phyloP scores from a whole-genome alignment of 768 basidiomycete genomes.

The Coprinopsis cinerea region DNA sequence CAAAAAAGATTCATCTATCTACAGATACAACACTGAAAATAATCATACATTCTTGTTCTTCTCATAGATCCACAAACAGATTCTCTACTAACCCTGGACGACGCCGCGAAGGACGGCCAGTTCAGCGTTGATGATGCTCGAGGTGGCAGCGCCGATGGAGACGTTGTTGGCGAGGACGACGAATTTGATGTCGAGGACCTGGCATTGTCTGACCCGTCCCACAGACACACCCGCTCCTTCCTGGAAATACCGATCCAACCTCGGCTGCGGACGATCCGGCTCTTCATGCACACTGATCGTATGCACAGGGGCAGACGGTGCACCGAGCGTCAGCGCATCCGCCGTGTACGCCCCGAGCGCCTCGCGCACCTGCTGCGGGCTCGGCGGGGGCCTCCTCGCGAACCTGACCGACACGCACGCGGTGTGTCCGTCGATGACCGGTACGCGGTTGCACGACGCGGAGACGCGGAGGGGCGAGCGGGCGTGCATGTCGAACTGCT shows the following conservation, averaged over 20 bases:
- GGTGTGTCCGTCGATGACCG: slow-evolving; percentile 93
- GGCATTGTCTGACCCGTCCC: slow-evolving; percentile 85
- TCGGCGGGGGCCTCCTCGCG: slow-evolving; percentile 70
- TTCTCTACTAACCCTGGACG: too few relatives aligned
- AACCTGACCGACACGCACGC: slow-evolving; percentile 89
- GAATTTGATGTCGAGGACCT: slow-evolving; percentile 94
- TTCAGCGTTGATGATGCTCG: slow-evolving; percentile 95
- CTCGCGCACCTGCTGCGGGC: slow-evolving; percentile 81
- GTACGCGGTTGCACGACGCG: slow-evolving; percentile 91
- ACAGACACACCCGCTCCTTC: slow-evolving; percentile 89
- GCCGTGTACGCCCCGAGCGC: slow-evolving; percentile 71
- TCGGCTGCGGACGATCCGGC: slow-evolving; percentile 87
- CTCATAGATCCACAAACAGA: too few relatives aligned
- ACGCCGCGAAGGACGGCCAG: slow-evolving; percentile 79
- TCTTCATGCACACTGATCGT: slow-evolving; percentile 92
- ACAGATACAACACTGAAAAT: too few relatives aligned
- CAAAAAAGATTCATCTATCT: too few relatives aligned
- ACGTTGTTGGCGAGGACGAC: slow-evolving; percentile 92
- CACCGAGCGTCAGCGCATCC: slow-evolving; percentile 67
- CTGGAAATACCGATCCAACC: slow-evolving; percentile 86
- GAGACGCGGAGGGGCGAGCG: slow-evolving; percentile 80
- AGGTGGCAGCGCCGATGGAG: slow-evolving; percentile 92
- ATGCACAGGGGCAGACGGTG: slow-evolving; percentile 81
- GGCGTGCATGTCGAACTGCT: slow-evolving; percentile 81
- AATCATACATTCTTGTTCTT: too few relatives aligned